Base-by-base conservation (phyloP, 2,329 filamentous ascomycete genomes). In the Alternaria solani region DNA sequence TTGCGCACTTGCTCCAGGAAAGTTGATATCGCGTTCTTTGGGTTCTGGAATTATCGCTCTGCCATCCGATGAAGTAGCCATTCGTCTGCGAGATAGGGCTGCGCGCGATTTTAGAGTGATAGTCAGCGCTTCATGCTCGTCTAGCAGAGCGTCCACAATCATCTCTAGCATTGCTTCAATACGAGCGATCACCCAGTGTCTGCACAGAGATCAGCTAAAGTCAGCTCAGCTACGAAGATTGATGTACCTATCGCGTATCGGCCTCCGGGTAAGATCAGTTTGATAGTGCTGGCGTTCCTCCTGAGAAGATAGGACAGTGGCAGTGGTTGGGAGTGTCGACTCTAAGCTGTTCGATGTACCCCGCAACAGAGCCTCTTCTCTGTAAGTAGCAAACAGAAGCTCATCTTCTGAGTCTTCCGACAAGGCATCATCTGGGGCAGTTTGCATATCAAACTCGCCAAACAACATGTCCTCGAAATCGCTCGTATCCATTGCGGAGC, bases 121-220 rank as follows among this genome's bases (percentile, higher is more conserved):
- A 2, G 75, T 75, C 20, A 89, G 72, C 11, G 81, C 74, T 26
- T 79, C 76, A 44, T 77, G 76, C 44, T 81, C 77, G n/a, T 79
- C 73, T 8, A 88, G 74, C n/a, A 89, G 75, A 12, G 79, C 82
- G 52, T 87, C 83, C 7, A 83, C 65, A 49, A 89, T 82, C 0
- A 69, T 70, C 57, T 85, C 82, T 16, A 89, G 80, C 23, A 89
- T 83, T 5, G 78, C 75, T 68, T 89, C 87, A 42, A 90, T 86
- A 55, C 81, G 84, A 43, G 79, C 72, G 26, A 88, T 82, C 14
- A 85, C 80, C 68, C 78, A 74, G 12, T 64, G 26, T 39, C 75
- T 79, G 46, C 18, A 8, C 8, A 26, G 2, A 23, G 12, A 54
- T 71, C 51, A 69, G 63, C 32, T 26, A 28, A 5, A 44, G 23